A percentile compares a stretch with the other conserved stretches of the same genome.
Evolutionary conservation across 164 flowering plant species (phyloP).

Genomic region (Chloranthus sessilifolius): DNA sequence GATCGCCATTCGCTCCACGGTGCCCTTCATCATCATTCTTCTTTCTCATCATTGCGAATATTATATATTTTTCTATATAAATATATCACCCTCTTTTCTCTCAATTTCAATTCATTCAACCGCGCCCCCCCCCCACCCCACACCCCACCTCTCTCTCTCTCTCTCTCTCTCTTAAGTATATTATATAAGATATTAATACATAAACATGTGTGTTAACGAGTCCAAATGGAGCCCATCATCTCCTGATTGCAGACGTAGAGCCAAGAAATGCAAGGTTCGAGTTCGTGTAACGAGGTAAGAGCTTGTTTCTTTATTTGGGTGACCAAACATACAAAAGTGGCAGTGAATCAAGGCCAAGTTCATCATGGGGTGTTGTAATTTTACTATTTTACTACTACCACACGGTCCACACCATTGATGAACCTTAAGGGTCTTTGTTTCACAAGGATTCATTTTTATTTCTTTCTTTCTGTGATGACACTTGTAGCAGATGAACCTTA

Average conservation of each 20-base stretch:
- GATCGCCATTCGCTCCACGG: too few species aligned
- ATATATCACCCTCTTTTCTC: neutral
- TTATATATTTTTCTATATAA: neutral
- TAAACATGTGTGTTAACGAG: constrained; percentile 20
- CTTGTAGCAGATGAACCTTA: too few species aligned
- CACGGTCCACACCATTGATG: constrained; percentile 1
- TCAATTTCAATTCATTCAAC: neutral
- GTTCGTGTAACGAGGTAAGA: constrained; percentile 24
- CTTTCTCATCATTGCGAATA: too few species aligned
- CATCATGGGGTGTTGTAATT: neutral
- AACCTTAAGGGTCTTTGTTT: neutral
- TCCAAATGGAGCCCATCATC: constrained; percentile 6
- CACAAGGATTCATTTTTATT: too few species aligned
- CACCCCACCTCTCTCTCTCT: too few species aligned
- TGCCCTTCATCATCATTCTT: too few species aligned
- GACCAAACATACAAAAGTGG: too few species aligned
- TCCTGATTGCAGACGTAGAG: neutral
- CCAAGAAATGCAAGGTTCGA: constrained; percentile 20
- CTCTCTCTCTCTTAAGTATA: too few species aligned
- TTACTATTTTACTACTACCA: neutral
- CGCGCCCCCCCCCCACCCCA: neutral
- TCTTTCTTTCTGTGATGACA: too few species aligned
- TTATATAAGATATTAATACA: neutral
- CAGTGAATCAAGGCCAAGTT: too few species aligned
- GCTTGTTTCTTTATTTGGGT: neutral